These are phyloP conservation scores for Trichoderma oligosporum DNA, from an alignment of 2,329 filamentous ascomycete genomes.

Conservation along the genomic window DNA sequence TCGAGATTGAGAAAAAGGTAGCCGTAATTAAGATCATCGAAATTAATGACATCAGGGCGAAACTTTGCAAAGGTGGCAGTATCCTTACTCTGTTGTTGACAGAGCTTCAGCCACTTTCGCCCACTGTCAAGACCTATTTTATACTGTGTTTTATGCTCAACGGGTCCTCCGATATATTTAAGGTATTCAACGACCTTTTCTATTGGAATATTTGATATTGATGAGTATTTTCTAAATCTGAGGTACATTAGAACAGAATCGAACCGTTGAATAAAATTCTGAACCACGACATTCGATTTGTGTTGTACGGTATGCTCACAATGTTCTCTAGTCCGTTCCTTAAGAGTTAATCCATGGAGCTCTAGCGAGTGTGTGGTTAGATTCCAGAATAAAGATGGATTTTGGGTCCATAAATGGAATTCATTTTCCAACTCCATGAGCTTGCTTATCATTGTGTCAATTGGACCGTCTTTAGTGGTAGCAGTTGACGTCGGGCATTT, in stretches of 20 bases:
- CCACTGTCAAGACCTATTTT: not conserved
- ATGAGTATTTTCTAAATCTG: not conserved
- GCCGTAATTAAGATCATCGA: not conserved
- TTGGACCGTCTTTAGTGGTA: no score
- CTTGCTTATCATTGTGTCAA: no score
- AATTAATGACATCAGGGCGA: not conserved
- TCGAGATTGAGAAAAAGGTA: not conserved
- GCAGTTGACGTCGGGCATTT: no score
- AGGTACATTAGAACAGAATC: not conserved
- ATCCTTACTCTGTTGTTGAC: not conserved
- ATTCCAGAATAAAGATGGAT: not conserved
- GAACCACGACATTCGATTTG: not conserved
- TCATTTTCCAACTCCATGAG: no score
- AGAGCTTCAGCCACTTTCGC: not conserved
- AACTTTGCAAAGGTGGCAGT: not conserved
- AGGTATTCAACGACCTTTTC: not conserved
- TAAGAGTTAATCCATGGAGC: not conserved
- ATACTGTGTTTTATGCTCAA: not conserved
- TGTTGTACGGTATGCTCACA: not conserved
- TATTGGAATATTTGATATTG: not conserved
- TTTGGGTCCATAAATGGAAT: not conserved
- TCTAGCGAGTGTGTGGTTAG: not conserved
- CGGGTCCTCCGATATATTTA: not conserved
- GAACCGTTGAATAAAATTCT: not conserved
- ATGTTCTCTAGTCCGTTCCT: not conserved